These are phyloP conservation scores for Dunaliella primolecta DNA, from an alignment of 139 green algal genomes.

Conservation along the genomic window DNA sequence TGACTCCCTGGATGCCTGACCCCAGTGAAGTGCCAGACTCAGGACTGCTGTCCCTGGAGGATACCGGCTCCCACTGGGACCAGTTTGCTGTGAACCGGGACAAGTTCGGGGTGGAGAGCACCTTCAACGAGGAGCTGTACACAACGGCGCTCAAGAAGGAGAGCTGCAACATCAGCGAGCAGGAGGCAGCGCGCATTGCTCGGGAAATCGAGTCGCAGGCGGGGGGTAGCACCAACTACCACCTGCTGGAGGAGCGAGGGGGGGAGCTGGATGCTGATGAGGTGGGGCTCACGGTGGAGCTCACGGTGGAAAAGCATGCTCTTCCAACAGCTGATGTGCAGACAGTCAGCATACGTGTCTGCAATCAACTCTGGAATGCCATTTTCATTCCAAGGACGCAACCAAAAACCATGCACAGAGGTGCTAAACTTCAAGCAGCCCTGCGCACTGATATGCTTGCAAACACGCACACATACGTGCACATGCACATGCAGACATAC, in stretches of 20 bases:
- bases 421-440: too few species aligned
- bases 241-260: conserved; percentile 81
- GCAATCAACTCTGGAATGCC: too few species aligned
- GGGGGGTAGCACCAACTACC: conserved; percentile 27
- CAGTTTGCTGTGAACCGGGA: conserved; percentile 86
- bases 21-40: conserved; percentile 24
- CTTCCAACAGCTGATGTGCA: too few species aligned
- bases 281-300: too few species aligned
- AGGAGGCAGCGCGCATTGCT: conserved; percentile 73
- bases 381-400: too few species aligned
- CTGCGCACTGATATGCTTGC: too few species aligned
- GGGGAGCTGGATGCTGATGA: conserved; percentile 54
- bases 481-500: too few species aligned
- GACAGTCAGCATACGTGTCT: too few species aligned
- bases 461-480: too few species aligned
- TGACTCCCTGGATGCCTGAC: conserved; percentile 74
- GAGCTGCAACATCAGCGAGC: conserved; percentile 62
- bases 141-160: conserved; percentile 38
- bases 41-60: conserved; percentile 37
- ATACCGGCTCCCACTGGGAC: conserved; percentile 64
- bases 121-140: conserved; percentile 69
- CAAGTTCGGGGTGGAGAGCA: conserved; percentile 81
- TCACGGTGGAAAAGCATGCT: too few species aligned
- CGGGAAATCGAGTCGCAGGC: conserved; percentile 60
- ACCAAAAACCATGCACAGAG: too few species aligned